Percentiles rank a stretch among this genome's conserved stretches.
phyloP scores from a whole-genome alignment of 2,329 filamentous ascomycete genomes.

The Stylonectria norvegica region DNA sequence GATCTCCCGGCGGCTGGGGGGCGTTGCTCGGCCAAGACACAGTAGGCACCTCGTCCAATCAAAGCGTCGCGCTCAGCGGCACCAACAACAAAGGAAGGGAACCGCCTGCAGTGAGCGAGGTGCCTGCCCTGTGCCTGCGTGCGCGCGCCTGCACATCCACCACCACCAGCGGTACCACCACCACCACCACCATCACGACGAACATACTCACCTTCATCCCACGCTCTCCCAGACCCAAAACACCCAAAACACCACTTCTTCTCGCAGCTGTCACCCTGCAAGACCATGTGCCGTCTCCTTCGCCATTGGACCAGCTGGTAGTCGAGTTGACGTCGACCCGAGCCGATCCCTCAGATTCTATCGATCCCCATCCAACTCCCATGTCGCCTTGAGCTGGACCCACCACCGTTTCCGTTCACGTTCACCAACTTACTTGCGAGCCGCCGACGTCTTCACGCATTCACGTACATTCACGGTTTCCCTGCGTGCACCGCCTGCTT shows the following conservation, averaged over 20 bases:
- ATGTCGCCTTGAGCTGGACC: background rate
- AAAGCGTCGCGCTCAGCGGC: constrained; percentile 3
- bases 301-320: constrained; percentile 20
- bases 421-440: constrained; percentile 20
- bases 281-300: constrained; percentile 24
- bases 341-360: too few relatives aligned
- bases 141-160: constrained; percentile 1
- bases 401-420: constrained; percentile 20
- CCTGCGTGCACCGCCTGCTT: too few relatives aligned
- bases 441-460: constrained; percentile 17
- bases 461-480: background rate
- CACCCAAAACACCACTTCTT: too few relatives aligned
- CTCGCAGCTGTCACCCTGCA: constrained; percentile 12
- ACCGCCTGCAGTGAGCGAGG: background rate
- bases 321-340: constrained; percentile 10
- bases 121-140: background rate
- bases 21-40: constrained; percentile 16
- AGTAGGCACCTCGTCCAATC: constrained; percentile 14
- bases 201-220: too few relatives aligned
- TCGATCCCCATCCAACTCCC: background rate
- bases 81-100: constrained; percentile 10
- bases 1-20: background rate
- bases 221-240: too few relatives aligned
- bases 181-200: background rate
- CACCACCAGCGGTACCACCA: background rate